phyloP scores from a whole-genome alignment of 202 grass and related monocot genomes.

The Panicum hallii region DNA sequence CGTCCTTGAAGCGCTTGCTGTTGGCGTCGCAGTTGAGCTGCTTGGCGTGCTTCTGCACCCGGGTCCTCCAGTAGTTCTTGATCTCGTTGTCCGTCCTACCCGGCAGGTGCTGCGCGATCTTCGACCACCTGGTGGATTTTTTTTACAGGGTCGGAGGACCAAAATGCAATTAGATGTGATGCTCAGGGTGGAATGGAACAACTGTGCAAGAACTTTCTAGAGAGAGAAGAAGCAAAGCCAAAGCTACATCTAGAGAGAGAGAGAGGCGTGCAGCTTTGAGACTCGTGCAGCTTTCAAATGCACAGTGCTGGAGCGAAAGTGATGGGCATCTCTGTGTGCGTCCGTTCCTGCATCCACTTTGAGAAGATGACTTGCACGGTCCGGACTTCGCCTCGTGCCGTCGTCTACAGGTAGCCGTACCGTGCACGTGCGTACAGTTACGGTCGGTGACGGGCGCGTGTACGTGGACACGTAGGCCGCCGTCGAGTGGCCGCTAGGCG shows the following conservation, averaged over 20 bases:
- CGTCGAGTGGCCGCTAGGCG: not conserved
- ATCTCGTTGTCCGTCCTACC: conserved; percentile 82
- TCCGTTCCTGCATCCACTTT: not conserved
- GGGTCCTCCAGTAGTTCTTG: conserved; percentile 80
- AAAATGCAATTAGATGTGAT: conserved; percentile 10
- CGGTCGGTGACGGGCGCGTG: not conserved
- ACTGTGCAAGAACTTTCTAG: not conserved
- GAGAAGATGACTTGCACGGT: conserved; percentile 32
- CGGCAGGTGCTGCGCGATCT: conserved; percentile 69
- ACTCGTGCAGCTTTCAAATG: conserved; percentile 33
- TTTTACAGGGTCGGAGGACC: too few species aligned
- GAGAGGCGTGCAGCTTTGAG: conserved; percentile 39
- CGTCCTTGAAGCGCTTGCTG: conserved; percentile 62
- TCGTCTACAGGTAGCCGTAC: not conserved
- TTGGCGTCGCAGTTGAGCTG: conserved; percentile 65
- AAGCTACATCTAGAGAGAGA: not conserved
- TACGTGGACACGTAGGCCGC: not conserved
- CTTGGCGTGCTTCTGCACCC: conserved; percentile 76
- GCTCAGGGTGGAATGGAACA: not conserved
- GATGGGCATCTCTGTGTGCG: not conserved
- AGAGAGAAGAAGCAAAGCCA: not conserved
- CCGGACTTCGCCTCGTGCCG: conserved; percentile 1
- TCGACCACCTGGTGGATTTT: conserved; percentile 55
- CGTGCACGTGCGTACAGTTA: not conserved
- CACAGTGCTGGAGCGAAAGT: conserved; percentile 26